Evolutionary conservation across 495 filamentous ascomycete species (phyloP), one percentile per base, ranked within the genome.

Genomic region (Oleoguttula mirabilis): DNA sequence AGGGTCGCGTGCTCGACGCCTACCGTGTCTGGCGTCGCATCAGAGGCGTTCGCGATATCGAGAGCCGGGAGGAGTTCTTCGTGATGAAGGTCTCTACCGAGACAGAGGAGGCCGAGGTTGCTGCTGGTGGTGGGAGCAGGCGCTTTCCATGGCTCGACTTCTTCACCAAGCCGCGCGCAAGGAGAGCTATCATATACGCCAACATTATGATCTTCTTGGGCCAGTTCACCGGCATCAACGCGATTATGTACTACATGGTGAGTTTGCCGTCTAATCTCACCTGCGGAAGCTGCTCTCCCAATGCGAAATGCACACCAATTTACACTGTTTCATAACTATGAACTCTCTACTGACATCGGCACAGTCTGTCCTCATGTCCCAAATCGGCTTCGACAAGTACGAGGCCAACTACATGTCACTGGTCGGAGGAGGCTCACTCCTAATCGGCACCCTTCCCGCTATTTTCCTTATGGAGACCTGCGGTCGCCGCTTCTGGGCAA

Each of bases 141-240:
- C 63, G 62, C 32, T 74, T 68, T 48, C 55, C 69, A 8, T 77
- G 73, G 71, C 57, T 76, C 60, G 75, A 79, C 46, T 75, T 79
- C 62, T 68, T 77, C 60, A 77, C 71, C 23, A 63, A 68, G 17
- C 66, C 69, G 10, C 65, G 75, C 32, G 70, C 69, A 12, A 67
- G 73, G n/a, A 66, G 75, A 21, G 72, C 75, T 16, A 62, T 77
- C 36, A 55, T 77, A 43, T 76, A 76, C 48, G 75, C 73, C 39
- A 75, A 75, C 37, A 66, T 71, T 35, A 77, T 77, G 73, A 67
- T 77, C 43, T 66, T 78, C 48, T 63, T 77, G 0, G 74, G 73
- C 3, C 75, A 79, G 45, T 66, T 77, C 43, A 76, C 72, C 4
- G 73, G 75, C 32, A 69, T 77, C 32, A 76, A 76, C 45, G 69